Conservation (phyloP, 306 rosid species). For the Cucurbita ficifolia region DNA sequence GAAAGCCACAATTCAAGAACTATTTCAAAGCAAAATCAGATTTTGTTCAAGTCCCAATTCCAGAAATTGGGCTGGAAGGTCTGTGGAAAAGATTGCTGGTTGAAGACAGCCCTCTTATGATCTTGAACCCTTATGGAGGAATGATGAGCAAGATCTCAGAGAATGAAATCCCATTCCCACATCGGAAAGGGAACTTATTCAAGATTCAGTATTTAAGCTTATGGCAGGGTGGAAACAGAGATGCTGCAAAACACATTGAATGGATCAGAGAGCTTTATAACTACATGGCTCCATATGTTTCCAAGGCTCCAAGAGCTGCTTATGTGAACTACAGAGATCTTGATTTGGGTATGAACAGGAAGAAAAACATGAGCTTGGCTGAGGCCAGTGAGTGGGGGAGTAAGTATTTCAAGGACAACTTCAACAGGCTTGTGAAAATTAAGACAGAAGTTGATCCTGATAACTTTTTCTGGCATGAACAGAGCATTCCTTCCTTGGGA, state of each 20-base stretch:
- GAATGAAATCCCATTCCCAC: conserved; percentile 54
- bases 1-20: conserved; percentile 44
- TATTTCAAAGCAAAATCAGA: conserved; percentile 86
- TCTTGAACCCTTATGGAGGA: conserved; percentile 76
- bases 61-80: conserved; percentile 47
- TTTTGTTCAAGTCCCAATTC: conserved; percentile 45
- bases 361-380: conserved; percentile 19
- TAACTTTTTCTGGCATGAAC: conserved; percentile 77
- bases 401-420: conserved; percentile 65
- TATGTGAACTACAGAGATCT: conserved; percentile 79
- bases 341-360: conserved; percentile 67
- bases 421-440: conserved; percentile 39
- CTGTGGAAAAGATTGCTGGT: conserved; percentile 43
- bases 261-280: conserved; percentile 68
- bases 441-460: conserved; percentile 67
- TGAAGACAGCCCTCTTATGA: conserved; percentile 31
- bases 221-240: conserved; percentile 34
- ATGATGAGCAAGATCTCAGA: conserved; percentile 50
- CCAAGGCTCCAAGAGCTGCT: conserved; percentile 61
- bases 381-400: conserved; percentile 62
- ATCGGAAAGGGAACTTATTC: conserved; percentile 55
- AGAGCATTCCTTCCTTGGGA: conserved; percentile 69
- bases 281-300: conserved; percentile 60
- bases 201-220: conserved; percentile 39
- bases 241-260: conserved; percentile 29